These are phyloP conservation scores for Crithidia thermophila DNA, from an alignment of 208 protist species.

Conservation along the genomic window DNA sequence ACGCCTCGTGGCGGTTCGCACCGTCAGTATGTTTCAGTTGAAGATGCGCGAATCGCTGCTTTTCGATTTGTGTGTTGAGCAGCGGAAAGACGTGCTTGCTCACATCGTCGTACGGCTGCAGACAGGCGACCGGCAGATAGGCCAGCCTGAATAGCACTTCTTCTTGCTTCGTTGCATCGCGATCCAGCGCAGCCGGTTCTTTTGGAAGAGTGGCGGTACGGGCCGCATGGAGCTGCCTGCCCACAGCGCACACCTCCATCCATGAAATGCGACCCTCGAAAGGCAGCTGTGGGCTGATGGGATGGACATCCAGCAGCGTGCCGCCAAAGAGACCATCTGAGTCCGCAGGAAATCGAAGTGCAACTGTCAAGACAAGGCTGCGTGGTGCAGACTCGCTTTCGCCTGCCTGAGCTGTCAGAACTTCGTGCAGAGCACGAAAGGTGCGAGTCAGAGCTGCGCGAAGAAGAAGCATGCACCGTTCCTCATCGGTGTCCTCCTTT, in stretches of 20 bases:
- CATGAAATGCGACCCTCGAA: constrained; percentile 26
- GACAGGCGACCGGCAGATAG: constrained; percentile 19
- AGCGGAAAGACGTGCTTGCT: constrained; percentile 28
- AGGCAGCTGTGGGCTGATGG: constrained; percentile 23
- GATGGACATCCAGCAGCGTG: constrained; percentile 30
- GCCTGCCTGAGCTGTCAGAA: background rate
- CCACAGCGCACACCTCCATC: constrained; percentile 37
- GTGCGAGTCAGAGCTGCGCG: no score
- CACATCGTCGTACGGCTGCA: constrained; percentile 28
- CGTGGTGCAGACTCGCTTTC: background rate
- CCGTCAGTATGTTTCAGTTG: no score
- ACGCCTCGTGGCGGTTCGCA: no score
- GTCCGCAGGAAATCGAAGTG: background rate
- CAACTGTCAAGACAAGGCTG: constrained; percentile 21
- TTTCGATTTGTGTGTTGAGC: constrained; percentile 18
- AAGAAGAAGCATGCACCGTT: no score
- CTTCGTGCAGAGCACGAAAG: background rate
- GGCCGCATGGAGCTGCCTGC: constrained; percentile 4
- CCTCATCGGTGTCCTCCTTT: no score
- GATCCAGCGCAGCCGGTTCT: background rate
- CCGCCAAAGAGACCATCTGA: constrained; percentile 1
- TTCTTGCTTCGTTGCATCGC: background rate
- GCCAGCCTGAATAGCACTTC: constrained; percentile 28
- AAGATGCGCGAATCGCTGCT: no score
- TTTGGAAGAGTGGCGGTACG: background rate